Evolutionary conservation across 805 yeast genomes (phyloP).

Genomic region (Kazachstania martiniae): DNA sequence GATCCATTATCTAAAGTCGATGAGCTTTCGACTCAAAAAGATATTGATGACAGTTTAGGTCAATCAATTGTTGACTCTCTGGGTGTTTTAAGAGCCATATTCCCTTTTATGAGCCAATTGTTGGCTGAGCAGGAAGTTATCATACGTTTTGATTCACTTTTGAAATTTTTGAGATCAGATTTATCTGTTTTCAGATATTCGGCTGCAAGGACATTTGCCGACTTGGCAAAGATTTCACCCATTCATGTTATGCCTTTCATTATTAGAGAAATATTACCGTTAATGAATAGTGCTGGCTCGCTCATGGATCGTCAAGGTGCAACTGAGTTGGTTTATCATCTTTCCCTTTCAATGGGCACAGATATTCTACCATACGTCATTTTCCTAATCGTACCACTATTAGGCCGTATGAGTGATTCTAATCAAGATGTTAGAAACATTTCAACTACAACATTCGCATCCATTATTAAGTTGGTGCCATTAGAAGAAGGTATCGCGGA

Average conservation of each 20-base stretch:
- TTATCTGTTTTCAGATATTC: conserved; percentile 81
- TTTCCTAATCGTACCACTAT: conserved; percentile 87
- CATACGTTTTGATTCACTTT: conserved; percentile 41
- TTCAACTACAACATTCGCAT: conserved; percentile 94
- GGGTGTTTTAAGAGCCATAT: conserved; percentile 67
- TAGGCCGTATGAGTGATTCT: conserved; percentile 97
- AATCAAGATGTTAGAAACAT: conserved; percentile 77
- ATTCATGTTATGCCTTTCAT: conserved; percentile 64
- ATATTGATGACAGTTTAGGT: conserved; percentile 35
- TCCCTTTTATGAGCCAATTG: conserved; percentile 44
- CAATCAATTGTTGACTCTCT: conserved; percentile 79
- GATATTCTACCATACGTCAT: conserved; percentile 89
- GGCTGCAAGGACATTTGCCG: conserved; percentile 80
- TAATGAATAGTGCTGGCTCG: conserved; percentile 65
- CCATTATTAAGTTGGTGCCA: conserved; percentile 90
- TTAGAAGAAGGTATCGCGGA: conserved; percentile 95
- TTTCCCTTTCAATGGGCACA: conserved; percentile 76
- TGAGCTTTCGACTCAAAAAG: conserved; percentile 6
- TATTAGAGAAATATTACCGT: conserved; percentile 69
- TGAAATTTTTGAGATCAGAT: conserved; percentile 49
- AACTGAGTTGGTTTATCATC: conserved; percentile 80
- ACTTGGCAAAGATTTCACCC: conserved; percentile 60
- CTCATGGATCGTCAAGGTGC: conserved; percentile 81
- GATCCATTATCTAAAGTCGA: conserved; percentile 44
- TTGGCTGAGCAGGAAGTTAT: conserved; percentile 40